These are phyloP conservation scores for Pyrenula aspistea DNA, from an alignment of 495 filamentous ascomycete species.

Conservation along the genomic window DNA sequence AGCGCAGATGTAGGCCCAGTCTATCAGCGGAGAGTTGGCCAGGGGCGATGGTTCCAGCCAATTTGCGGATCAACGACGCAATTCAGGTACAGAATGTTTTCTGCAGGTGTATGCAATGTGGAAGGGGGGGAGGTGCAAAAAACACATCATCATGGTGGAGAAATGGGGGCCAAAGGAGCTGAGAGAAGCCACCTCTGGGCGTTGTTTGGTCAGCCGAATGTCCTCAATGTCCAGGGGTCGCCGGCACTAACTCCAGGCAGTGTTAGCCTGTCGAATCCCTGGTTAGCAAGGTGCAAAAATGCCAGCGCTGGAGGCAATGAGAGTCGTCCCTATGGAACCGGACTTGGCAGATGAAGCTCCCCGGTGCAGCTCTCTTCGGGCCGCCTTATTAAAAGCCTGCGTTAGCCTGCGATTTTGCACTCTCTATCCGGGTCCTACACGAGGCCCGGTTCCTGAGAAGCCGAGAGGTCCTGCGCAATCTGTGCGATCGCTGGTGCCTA, in stretches of 20 bases:
- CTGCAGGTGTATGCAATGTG: not conserved
- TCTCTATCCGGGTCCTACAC: not conserved
- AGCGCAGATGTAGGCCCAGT: not conserved
- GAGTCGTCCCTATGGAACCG: too few species aligned
- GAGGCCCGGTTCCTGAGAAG: not conserved
- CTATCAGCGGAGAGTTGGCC: not conserved
- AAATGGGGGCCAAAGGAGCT: not conserved
- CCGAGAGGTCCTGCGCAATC: not conserved
- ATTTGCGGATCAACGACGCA: not conserved
- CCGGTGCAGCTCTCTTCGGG: too few species aligned
- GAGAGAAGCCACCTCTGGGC: not conserved
- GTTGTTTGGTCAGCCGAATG: not conserved
- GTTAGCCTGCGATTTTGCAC: not conserved
- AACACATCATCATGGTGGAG: not conserved
- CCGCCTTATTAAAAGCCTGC: not conserved
- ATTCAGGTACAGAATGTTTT: not conserved
- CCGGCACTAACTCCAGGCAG: not conserved
- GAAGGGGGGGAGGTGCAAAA: not conserved
- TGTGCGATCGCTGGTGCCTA: not conserved
- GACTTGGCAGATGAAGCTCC: too few species aligned
- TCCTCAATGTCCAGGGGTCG: not conserved
- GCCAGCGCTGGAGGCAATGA: not conserved
- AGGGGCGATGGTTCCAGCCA: not conserved
- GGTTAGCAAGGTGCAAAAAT: not conserved
- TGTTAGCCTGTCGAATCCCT: not conserved